Evolutionary conservation across 176 grass and related monocot species (phyloP).

Genomic region (Lolium rigidum): DNA sequence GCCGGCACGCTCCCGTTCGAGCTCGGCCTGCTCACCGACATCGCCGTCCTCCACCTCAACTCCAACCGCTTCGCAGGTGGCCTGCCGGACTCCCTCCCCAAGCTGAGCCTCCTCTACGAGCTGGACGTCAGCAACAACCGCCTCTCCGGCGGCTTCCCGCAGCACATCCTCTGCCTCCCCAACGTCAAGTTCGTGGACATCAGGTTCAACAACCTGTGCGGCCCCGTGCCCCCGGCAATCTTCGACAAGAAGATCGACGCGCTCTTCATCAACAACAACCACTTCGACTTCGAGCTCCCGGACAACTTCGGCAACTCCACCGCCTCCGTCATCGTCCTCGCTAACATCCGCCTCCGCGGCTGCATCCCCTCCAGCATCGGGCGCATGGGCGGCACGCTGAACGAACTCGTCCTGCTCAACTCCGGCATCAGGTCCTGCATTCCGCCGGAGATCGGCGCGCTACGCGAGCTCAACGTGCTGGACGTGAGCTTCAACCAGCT

Average conservation of each 20-base stretch:
- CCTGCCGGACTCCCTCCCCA: slow-evolving; percentile 51
- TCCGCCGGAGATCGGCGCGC: slow-evolving; percentile 59
- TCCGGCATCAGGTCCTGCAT: slow-evolving; percentile 67
- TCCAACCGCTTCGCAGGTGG: slow-evolving; percentile 78
- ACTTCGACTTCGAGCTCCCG: slow-evolving; percentile 78
- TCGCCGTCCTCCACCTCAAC: slow-evolving; percentile 81
- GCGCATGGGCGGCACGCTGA: slow-evolving; percentile 57
- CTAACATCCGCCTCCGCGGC: slow-evolving; percentile 54
- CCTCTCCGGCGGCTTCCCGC: slow-evolving; percentile 68
- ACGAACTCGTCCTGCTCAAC: slow-evolving; percentile 77
- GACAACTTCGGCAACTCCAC: slow-evolving; percentile 72
- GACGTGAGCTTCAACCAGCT: slow-evolving; percentile 80
- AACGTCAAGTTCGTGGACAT: slow-evolving; percentile 79
- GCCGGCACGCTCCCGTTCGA: slow-evolving; percentile 62
- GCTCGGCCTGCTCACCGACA: slow-evolving; percentile 75
- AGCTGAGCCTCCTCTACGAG: slow-evolving; percentile 62
- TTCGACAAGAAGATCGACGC: slow-evolving; percentile 84
- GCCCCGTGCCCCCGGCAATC: slow-evolving; percentile 53
- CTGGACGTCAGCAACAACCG: slow-evolving; percentile 92
- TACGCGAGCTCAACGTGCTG: slow-evolving; percentile 61
- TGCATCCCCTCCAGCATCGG: slow-evolving; percentile 62
- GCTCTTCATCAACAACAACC: slow-evolving; percentile 87
- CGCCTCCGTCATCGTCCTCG: slow-evolving; percentile 77
- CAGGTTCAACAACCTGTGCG: slow-evolving; percentile 75
- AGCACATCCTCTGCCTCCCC: slow-evolving; percentile 67